Evolutionary conservation across 352 stramenopile genomes (phyloP), one percentile per base, ranked within the genome.

Genomic region (Phytophthora sansomeana): DNA sequence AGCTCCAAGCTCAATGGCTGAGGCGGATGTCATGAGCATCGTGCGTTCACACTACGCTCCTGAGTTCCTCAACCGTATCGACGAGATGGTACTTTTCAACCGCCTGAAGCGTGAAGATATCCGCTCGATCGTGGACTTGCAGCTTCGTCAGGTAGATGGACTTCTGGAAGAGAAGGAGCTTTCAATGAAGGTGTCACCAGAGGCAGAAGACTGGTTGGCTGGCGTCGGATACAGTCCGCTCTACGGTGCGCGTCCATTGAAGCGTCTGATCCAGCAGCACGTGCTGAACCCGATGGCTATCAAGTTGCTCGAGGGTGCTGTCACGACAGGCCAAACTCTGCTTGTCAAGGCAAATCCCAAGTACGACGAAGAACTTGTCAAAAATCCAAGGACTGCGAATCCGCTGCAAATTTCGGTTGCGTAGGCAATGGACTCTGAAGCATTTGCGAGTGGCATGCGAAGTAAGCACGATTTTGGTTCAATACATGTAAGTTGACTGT

Each of bases 61-160:
- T 3, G 98, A 99, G 75, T 99, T 99, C 73, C 79, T 99, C 21
- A 99, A 99, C 75, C 93, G 98, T 55, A 96, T 99, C 57, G 97
- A 99, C 67, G 97, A 99, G 65, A 87, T 98, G 26, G 95, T 99
- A 28, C 91, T 99, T 35, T 99, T 99, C 73, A 98, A 99, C 69
- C 94, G 87, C 41, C 82, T 99, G 11, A 77, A 80, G 17, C 90
- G 91, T 38, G 72, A 97, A 8, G 83, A 98, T 44, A 96, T 99
- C 58, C 81, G 92, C 46, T 75, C 83, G 13, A 99, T 99, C 81
- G 97, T 98, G 6, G 80, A 96, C 35, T 75, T 99, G 32, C 97
- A 99, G 75, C 73, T 98, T n/a, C 75, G 85, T 36, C 84, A 97
- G 50, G 79, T 98, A 6, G 87, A 97, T 51, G 77, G 85, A 56